Base-by-base conservation (phyloP, 1,284 basidiomycete genomes). In the Microstroma glucosiphilum region DNA sequence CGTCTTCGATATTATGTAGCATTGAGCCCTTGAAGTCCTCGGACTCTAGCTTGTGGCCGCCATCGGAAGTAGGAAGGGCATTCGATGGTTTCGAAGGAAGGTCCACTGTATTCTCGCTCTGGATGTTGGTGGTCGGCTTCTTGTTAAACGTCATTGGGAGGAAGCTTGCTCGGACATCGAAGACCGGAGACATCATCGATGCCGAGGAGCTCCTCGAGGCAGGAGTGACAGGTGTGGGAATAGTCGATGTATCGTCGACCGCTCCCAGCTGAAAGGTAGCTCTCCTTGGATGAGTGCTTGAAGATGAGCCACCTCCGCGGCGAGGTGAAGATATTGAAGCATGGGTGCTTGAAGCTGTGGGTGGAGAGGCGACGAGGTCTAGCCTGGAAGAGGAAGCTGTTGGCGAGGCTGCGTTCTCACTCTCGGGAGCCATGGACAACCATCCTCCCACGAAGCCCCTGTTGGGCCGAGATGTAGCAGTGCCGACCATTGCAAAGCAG, bases 341-440 rank as follows among this genome's bases (percentile, higher is more conserved):
- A 23, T 42, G 41, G 63, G 60, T 55, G 59, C 58, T 11, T 63
- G 63, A 43, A 65, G 64, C 46, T 67, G 40, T 37, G 53, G 60
- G 15, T 57, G 42, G 23, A 46, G 40, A 54, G 15, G 26, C 6
- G 48, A 53, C 42, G 9, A 15, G 13, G 25, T 30, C 42, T 25
- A 30, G 21, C 4, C 43, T 37, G 2, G 53, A 9, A 23, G 26
- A 19, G 41, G 42, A n/a, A 60, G 25, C 23, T 57, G 42, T 46
- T 46, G n/a, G 21, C 25, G 21, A 9, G 21, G 54, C 1, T 19
- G 26, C 23, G 4, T 59, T 53, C 57, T 62, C 63, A 2, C 25
- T 55, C 41, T 69, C 63, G 13, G 72, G 72, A 0, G 70, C 72
- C 72, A 74, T 74, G 41, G 67, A 66, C 54, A 74, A 69, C 70